Evolutionary conservation across 2,329 filamentous ascomycete genomes (phyloP), one percentile per base, ranked within the genome.

Genomic region (Colletotrichum coccodes): DNA sequence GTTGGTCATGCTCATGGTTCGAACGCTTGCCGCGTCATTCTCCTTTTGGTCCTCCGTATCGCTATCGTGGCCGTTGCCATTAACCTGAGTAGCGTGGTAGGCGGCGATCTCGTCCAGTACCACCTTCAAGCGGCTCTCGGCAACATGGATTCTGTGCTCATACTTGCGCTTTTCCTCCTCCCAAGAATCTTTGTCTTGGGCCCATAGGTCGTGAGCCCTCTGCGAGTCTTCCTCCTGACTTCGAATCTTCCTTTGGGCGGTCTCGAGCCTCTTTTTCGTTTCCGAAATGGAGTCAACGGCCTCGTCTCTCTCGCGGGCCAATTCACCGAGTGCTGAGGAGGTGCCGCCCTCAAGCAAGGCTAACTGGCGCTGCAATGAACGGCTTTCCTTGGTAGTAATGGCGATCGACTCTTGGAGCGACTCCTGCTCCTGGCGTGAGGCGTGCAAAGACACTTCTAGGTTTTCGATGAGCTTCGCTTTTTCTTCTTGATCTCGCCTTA

Each of bases 401-500:
- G 89, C 82, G 1, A 94, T 76, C 46, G 86, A 89, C 26, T 86
- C 84, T 69, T 90, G 88, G 9, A 97, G 80, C 0, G 86, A 79
- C 69, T 97, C 94, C 71, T 93, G 91, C 71, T 98, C 94, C 65
- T 89, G 87, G 63, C 90, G 90, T 1, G 90, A 86, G 1, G 87
- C 82, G 70, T 97, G 90, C 38, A 99, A 82, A 30, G 87, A 90
- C 1, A 86, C 84, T 80, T 99, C 96, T 18, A 99, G 85, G 60
- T 88, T 90, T 77, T 98, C 95, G 62, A 99, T 97, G 60, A 94
- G 87, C 74, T 90, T 93, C 50, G 91, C 88, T 80, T 97, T 98
- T 47, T 93, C 94, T 76, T 99, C 96, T 71, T 98, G 89, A 72
- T 99, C 96, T 66, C 96, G 88, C 26, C 95, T 90, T 57, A 99